Evolutionary conservation across 1,284 basidiomycete genomes (phyloP).

Genomic region (Polyporus tsugae): DNA sequence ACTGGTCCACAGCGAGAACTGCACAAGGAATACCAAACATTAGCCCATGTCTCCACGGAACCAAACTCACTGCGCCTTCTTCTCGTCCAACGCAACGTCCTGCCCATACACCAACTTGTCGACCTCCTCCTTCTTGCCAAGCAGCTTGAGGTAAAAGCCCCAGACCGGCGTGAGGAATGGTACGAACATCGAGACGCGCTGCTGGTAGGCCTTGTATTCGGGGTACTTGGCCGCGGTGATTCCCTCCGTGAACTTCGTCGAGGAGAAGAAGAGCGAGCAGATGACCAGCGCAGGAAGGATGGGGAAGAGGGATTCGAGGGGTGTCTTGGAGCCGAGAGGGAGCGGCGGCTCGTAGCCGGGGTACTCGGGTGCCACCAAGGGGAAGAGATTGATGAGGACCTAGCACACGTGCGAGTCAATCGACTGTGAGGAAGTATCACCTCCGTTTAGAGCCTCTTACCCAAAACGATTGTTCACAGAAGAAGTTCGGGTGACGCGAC

Average conservation of each 20-base stretch:
- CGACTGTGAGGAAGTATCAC: background rate
- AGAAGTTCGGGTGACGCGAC: slow-evolving; percentile 91
- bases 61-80: slow-evolving; percentile 28
- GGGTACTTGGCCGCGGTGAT: slow-evolving; percentile 85
- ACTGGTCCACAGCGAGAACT: slow-evolving; percentile 1
- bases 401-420: slow-evolving; percentile 36
- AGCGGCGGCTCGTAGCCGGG: slow-evolving; percentile 44
- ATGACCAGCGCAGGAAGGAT: slow-evolving; percentile 65
- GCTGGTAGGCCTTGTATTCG: slow-evolving; percentile 75
- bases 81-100: slow-evolving; percentile 32
- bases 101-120: slow-evolving; percentile 55
- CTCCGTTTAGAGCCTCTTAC: slow-evolving; percentile 48
- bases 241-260: slow-evolving; percentile 82
- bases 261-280: slow-evolving; percentile 74
- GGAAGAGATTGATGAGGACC: slow-evolving; percentile 75
- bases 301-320: slow-evolving; percentile 44
- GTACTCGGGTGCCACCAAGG: slow-evolving; percentile 59
- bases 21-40: background rate
- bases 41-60: background rate
- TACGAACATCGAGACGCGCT: slow-evolving; percentile 85
- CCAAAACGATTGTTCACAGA: slow-evolving; percentile 92
- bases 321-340: slow-evolving; percentile 40
- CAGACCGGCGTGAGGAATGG: slow-evolving; percentile 60
- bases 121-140: slow-evolving; percentile 46
- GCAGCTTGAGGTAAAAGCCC: slow-evolving; percentile 46